Evolutionary conservation across 2,329 filamentous ascomycete genomes (phyloP).

Genomic region (Fusarium armeniacum): DNA sequence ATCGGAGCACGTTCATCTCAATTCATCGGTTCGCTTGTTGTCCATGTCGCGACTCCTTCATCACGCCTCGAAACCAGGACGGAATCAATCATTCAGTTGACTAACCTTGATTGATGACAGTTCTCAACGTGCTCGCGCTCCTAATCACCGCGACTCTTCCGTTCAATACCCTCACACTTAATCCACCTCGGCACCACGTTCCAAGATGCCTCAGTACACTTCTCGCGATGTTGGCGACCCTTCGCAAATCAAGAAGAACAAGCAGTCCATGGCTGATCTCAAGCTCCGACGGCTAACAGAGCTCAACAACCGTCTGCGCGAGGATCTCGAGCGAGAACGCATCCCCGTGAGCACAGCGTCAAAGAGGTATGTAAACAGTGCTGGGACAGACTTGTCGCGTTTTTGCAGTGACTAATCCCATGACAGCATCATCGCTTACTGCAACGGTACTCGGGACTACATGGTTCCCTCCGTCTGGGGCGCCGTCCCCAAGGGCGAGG

Average conservation of each 20-base stretch:
- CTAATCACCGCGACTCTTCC: slow-evolving; percentile 33
- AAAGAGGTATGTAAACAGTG: slow-evolving; percentile 73
- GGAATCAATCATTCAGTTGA: slow-evolving; percentile 5
- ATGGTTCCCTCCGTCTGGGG: slow-evolving; percentile 99
- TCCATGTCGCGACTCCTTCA: slow-evolving; percentile 22
- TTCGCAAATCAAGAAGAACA: slow-evolving; percentile 86
- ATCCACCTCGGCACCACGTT: slow-evolving; percentile 41
- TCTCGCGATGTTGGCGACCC: slow-evolving; percentile 76
- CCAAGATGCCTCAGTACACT: slow-evolving; percentile 75
- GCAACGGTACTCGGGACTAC: slow-evolving; percentile 97
- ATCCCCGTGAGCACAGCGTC: slow-evolving; percentile 96
- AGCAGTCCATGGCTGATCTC: slow-evolving; percentile 98
- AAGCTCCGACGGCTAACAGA: slow-evolving; percentile 97
- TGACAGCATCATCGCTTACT: slow-evolving; percentile 93
- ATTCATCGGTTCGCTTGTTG: slow-evolving; percentile 6
- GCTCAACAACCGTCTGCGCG: slow-evolving; percentile 93
- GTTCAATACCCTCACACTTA: slow-evolving; percentile 20
- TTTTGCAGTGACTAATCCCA: slow-evolving; percentile 32
- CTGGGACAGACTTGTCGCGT: neutral
- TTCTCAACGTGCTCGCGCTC: slow-evolving; percentile 36
- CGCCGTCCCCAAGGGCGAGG: slow-evolving; percentile 91
- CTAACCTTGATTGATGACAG: slow-evolving; percentile 43
- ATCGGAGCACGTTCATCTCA: slow-evolving; percentile 16
- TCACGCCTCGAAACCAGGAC: slow-evolving; percentile 14
- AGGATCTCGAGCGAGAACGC: slow-evolving; percentile 94